Evolutionary conservation across 164 flowering plant genomes (phyloP).

Genomic region (Malania oleifera): DNA sequence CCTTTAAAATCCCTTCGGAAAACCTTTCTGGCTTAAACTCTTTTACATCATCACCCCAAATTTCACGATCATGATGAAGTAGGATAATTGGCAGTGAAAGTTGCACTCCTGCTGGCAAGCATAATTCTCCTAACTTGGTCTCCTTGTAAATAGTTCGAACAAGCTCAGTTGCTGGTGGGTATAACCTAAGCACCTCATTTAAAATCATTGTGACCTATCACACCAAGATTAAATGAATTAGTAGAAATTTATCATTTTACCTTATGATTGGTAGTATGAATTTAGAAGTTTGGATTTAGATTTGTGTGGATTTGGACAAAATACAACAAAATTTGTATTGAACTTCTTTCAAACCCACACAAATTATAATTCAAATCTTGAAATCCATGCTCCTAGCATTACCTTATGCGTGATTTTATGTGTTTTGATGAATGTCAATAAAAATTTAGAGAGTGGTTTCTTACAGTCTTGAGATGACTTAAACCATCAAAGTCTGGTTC

Average conservation of each 20-base stretch:
- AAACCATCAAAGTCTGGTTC: slow-evolving; percentile 1
- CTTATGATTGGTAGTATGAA: too few species aligned
- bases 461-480: neutral
- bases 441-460: neutral
- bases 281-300: too few species aligned
- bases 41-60: slow-evolving; percentile 16
- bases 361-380: too few species aligned
- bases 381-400: too few species aligned
- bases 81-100: slow-evolving; percentile 5
- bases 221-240: too few species aligned
- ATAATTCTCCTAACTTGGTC: slow-evolving; percentile 3
- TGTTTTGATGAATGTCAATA: too few species aligned
- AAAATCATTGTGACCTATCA: slow-evolving; percentile 31
- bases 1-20: slow-evolving; percentile 13
- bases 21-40: slow-evolving; percentile 20
- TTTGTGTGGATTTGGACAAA: too few species aligned
- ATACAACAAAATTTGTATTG: too few species aligned
- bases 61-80: slow-evolving; percentile 12
- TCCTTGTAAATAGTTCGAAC: neutral
- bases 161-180: slow-evolving; percentile 14
- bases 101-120: slow-evolving; percentile 2
- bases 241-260: too few species aligned
- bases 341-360: too few species aligned
- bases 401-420: too few species aligned
- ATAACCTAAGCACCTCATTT: slow-evolving; percentile 15